These are phyloP conservation scores for Macrophomina phaseolina DNA, from an alignment of 2,329 filamentous ascomycete species.

Conservation along the genomic window DNA sequence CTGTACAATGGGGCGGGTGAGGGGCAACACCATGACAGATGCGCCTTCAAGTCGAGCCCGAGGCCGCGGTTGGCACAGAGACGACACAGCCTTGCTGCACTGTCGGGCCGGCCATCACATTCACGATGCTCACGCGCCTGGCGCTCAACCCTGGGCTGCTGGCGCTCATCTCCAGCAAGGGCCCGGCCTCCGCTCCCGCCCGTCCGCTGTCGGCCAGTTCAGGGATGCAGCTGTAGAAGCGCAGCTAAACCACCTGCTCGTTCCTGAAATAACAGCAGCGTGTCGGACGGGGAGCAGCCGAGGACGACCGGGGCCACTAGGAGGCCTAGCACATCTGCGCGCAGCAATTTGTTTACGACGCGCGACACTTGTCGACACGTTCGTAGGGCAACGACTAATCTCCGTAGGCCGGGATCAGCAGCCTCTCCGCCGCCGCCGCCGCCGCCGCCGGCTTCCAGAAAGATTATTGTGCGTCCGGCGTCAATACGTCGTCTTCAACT, in stretches of 20 bases:
- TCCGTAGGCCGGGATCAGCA: slow-evolving; percentile 23
- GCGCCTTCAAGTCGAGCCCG: not conserved
- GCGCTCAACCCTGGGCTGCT: not conserved
- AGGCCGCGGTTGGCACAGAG: slow-evolving; percentile 1
- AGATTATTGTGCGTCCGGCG: slow-evolving; percentile 19
- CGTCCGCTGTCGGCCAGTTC: slow-evolving; percentile 14
- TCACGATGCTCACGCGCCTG: not conserved
- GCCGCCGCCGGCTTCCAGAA: slow-evolving; percentile 18
- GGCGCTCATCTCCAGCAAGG: slow-evolving; percentile 15
- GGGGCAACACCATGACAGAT: not conserved
- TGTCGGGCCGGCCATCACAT: no score
- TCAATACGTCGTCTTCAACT: not conserved
- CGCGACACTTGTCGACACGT: slow-evolving; percentile 17
- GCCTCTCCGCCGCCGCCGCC: not conserved
- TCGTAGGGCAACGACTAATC: slow-evolving; percentile 24
- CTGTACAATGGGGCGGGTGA: not conserved
- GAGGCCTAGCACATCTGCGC: slow-evolving; percentile 8
- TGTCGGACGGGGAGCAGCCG: not conserved
- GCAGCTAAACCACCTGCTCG: slow-evolving; percentile 1
- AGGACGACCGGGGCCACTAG: slow-evolving; percentile 8
- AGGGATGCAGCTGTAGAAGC: slow-evolving; percentile 17
- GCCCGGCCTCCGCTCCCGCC: slow-evolving; percentile 17
- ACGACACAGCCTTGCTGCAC: not conserved
- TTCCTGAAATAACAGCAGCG: slow-evolving; percentile 13
- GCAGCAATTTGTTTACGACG: slow-evolving; percentile 21